Evolutionary conservation across 2,329 filamentous ascomycete genomes (phyloP), one percentile per base, ranked within the genome.

Genomic region (Polychaeton citri): DNA sequence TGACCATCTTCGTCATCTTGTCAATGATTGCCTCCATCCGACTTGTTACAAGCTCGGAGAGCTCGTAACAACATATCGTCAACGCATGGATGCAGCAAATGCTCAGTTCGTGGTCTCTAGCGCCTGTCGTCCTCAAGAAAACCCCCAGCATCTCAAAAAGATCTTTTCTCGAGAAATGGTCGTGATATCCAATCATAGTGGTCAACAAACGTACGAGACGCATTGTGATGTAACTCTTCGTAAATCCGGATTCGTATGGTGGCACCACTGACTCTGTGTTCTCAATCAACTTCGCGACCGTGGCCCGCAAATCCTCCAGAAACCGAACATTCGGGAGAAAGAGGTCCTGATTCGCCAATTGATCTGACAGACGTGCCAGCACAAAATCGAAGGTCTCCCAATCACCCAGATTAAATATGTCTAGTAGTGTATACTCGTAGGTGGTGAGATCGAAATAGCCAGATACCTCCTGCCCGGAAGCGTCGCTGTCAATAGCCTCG

Each of bases 361-460:
- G 88, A 19, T 83, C 80, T 1, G 85, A 82, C 7, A 95, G 64
- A 55, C 94, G 83, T 5, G 85, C 81, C 19, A 98, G 66, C 13
- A 88, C 72, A 53, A 88, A 95, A 58, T 84, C 88, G 64, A 93
- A 94, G 2, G 93, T 66, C 54, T 96, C 86, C 87, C 88, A 96
- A 42, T 38, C 39, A 17, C 32, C 28, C 32, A 33, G 30, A 34
- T 15, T 33, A 19, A 18, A 35, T 17, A 15, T 40, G 32, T 15
- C 35, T 24, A 7, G 37, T 35, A 32, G 16, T 12, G 24, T 15
- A 28, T 28, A 7, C 15, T 28, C 24, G 24, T 28, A 28, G 3
- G 24, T 17, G 17, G 18, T 5, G 12, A 32, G 30, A 16, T 32
- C 30, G 5, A 32, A 32, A 17, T 32, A 17, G 30, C 5, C 18